phyloP scores from a whole-genome alignment of 257 asterid species.

The Solanum corneliomulleri region DNA sequence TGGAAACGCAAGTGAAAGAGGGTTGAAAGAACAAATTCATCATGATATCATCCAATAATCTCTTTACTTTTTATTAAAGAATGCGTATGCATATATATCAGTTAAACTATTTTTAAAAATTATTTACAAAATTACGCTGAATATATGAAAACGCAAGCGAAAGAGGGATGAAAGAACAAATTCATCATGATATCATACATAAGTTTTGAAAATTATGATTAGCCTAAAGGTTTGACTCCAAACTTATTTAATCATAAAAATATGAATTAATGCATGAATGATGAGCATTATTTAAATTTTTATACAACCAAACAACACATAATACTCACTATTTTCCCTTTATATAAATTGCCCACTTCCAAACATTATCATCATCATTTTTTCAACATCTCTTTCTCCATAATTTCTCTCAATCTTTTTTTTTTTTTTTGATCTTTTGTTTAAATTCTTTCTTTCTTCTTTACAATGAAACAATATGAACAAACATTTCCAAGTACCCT shows the following conservation, averaged over 20 bases:
- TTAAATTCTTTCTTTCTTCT: not conserved
- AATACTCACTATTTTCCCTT: constrained; percentile 34
- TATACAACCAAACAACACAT: constrained; percentile 7
- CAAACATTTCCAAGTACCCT: not conserved
- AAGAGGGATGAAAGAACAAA: not conserved
- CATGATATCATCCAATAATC: not conserved
- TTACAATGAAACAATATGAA: not conserved
- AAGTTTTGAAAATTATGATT: not conserved
- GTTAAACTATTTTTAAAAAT: too few relatives aligned
- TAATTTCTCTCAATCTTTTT: not conserved
- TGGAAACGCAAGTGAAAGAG: not conserved
- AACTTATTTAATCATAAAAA: not conserved
- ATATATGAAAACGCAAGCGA: too few relatives aligned
- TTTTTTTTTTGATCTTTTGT: not conserved
- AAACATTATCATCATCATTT: not conserved
- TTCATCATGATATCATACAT: not conserved
- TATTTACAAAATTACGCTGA: too few relatives aligned
- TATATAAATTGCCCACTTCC: not conserved
- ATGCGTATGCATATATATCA: too few relatives aligned
- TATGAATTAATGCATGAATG: constrained; percentile 19
- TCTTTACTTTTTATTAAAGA: too few relatives aligned
- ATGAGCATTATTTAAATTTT: not conserved
- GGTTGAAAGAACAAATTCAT: not conserved
- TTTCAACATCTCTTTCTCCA: not conserved
- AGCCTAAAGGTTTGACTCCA: not conserved